These are phyloP conservation scores for Allium fistulosum DNA, from an alignment of 106 monocot genomes.

Conservation along the genomic window DNA sequence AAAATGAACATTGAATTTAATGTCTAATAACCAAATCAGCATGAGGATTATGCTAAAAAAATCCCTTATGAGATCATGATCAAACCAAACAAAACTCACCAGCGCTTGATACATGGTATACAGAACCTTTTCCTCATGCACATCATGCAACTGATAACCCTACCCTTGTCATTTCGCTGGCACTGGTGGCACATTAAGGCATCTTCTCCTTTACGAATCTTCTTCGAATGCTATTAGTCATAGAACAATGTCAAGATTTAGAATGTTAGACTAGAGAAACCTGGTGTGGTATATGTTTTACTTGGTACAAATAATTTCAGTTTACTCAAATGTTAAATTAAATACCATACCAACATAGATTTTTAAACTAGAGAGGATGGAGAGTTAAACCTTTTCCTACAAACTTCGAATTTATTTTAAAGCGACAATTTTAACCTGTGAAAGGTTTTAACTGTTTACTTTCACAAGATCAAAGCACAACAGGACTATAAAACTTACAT, in stretches of 20 bases:
- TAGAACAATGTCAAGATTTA: neutral
- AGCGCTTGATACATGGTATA: constrained; percentile 17
- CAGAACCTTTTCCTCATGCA: constrained; percentile 31
- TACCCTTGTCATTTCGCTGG: constrained; percentile 36
- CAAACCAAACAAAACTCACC: constrained; percentile 7
- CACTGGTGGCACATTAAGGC: constrained; percentile 39
- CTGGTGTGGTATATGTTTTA: too few species aligned
- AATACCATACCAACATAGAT: neutral
- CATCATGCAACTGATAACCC: constrained; percentile 15
- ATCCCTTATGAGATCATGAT: too few species aligned
- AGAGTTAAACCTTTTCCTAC: neutral
- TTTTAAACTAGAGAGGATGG: neutral
- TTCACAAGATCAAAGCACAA: too few species aligned
- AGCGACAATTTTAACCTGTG: too few species aligned
- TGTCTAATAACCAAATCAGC: too few species aligned
- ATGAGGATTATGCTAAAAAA: too few species aligned
- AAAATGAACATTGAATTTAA: neutral
- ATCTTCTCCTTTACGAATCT: constrained; percentile 13
- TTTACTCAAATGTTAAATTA: neutral
- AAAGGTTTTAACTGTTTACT: too few species aligned
- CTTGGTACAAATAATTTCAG: neutral
- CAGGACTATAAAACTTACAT: too few species aligned
- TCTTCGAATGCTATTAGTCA: constrained; percentile 8
- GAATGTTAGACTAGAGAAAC: neutral
- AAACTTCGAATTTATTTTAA: too few species aligned